Base-by-base conservation (phyloP, 768 basidiomycete genomes). In the Fomitopsis serialis region DNA sequence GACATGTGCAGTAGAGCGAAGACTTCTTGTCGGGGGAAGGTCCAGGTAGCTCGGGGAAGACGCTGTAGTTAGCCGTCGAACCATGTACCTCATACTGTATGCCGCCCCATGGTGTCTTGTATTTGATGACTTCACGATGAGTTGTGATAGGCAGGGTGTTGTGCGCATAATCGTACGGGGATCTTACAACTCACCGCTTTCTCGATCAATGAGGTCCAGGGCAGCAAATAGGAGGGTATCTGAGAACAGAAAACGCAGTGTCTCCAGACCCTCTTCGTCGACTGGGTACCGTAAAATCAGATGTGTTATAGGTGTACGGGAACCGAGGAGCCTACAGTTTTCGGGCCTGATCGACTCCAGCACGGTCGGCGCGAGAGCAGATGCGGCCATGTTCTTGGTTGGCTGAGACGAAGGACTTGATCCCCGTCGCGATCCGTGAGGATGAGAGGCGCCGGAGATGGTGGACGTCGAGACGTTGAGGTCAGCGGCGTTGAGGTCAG, bases 201-300 rank as follows among this genome's bases (percentile, higher is more conserved):
- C 77, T 27, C 79, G 75, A 66, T 92, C 90, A 42, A 91, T 73
- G n/a, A 92, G 70, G 62, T 92, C 87, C 23, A 92, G 68, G 5
- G 90, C 87, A 19, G 85, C 84, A 2, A 89, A 61, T 19, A 91
- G 66, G 13, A 84, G 72, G 19, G 71, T 75, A 53, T 87, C 83
- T 1, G 88, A 78, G 58, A 90, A 77, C 49, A 89, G 63, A 37
- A 74, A 66, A 23, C 76, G 73, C 10, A 91, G 74, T 54, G 74
- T 76, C 52, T 76, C 72, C n/a, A 89, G 58, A 8, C 72, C 67
- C 45, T 83, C 79, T 35, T 86, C 82, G 42, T 72, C 62, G 53
- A 77, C 73, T 77, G 56, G 44, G 48, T 29, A 32, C 48, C 42
- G 32, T 24, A 23, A 36, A 6, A 42, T 3, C 9, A 29, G 12